These are phyloP conservation scores for Flagelloscypha sp. DNA, from an alignment of 768 basidiomycete genomes.

Conservation along the genomic window DNA sequence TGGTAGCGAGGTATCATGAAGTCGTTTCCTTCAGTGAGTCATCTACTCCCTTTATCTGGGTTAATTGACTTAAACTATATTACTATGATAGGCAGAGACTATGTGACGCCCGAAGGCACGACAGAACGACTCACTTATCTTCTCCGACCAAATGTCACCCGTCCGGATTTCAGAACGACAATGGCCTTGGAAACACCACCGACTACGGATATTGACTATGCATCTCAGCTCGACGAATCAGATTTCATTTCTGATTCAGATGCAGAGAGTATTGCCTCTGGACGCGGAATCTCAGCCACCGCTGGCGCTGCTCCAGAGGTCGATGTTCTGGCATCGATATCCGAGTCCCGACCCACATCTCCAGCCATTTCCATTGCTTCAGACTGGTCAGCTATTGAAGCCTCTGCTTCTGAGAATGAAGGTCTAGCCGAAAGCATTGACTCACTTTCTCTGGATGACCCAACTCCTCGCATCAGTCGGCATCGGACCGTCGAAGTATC, in stretches of 20 bases:
- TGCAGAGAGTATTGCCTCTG: too few species aligned
- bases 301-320: too few species aligned
- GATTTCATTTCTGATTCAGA: slow-evolving; percentile 46
- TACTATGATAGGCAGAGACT: slow-evolving; percentile 40
- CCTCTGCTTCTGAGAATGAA: too few species aligned
- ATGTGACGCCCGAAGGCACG: slow-evolving; percentile 23
- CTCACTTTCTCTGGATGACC: too few species aligned
- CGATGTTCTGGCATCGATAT: too few species aligned
- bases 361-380: too few species aligned
- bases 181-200: slow-evolving; percentile 63
- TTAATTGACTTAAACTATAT: slow-evolving; percentile 1
- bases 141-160: slow-evolving; percentile 66
- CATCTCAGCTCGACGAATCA: slow-evolving; percentile 43
- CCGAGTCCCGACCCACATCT: too few species aligned
- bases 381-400: too few species aligned
- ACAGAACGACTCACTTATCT: slow-evolving; percentile 68
- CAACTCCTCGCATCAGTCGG: too few species aligned
- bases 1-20: slow-evolving; percentile 71
- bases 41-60: not conserved
- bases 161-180: slow-evolving; percentile 45
- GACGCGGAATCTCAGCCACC: too few species aligned
- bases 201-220: slow-evolving; percentile 54
- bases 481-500: too few species aligned
- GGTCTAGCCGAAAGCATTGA: too few species aligned
- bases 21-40: slow-evolving; percentile 75